Evolutionary conservation across 2,329 filamentous ascomycete species (phyloP).

Genomic region (Curvularia spicifera): DNA sequence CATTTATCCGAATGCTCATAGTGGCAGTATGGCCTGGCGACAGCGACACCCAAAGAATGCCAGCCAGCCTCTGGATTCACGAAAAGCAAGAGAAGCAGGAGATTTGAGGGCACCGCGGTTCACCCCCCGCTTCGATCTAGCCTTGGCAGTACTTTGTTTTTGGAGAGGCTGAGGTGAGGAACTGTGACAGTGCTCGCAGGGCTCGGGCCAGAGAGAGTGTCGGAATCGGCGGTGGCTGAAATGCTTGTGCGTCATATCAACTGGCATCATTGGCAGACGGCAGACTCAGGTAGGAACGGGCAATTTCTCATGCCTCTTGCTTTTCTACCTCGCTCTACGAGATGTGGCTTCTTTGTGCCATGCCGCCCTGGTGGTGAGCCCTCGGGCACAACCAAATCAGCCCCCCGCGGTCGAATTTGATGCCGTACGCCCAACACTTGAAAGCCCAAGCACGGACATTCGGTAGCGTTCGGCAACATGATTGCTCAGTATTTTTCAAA

Average conservation of each 20-base stretch:
- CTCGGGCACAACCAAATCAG: constrained; percentile 31
- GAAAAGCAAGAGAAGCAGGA: constrained; percentile 44
- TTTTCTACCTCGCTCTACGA: constrained; percentile 38
- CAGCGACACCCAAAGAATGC: constrained; percentile 31
- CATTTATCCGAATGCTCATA: constrained; percentile 50
- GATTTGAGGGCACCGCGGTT: constrained; percentile 48
- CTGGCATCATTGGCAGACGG: constrained; percentile 41
- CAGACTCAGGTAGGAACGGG: constrained; percentile 29
- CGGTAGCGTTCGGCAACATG: constrained; percentile 36
- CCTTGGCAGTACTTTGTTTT: constrained; percentile 49
- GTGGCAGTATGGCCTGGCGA: constrained; percentile 28
- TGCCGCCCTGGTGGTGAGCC: constrained; percentile 39
- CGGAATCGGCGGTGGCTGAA: constrained; percentile 50
- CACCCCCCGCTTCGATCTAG: constrained; percentile 47
- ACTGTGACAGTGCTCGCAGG: constrained; percentile 47
- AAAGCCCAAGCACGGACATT: constrained; percentile 40
- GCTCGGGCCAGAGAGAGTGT: constrained; percentile 47
- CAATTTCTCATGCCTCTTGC: constrained; percentile 39
- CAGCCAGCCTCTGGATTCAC: constrained; percentile 39
- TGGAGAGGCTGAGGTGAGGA: constrained; percentile 47
- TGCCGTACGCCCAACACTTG: constrained; percentile 40
- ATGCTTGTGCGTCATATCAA: constrained; percentile 48
- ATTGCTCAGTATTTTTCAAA: constrained; percentile 24
- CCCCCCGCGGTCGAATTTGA: constrained; percentile 35
- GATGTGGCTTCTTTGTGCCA: constrained; percentile 41